Percentiles rank a stretch among this genome's conserved stretches.
These are phyloP conservation scores for Stromatinia cepivora DNA, from an alignment of 2,329 filamentous ascomycete species.

Conservation along the genomic window DNA sequence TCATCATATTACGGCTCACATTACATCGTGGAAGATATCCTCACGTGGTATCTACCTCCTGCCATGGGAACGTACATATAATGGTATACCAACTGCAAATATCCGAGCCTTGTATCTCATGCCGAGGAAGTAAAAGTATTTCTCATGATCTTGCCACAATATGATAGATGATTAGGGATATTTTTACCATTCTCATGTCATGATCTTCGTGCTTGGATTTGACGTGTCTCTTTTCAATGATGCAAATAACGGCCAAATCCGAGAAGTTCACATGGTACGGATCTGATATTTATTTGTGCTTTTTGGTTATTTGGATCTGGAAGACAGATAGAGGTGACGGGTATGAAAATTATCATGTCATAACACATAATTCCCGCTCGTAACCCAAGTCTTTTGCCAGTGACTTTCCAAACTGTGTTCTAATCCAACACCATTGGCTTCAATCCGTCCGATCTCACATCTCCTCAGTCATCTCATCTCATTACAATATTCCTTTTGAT, in stretches of 20 bases:
- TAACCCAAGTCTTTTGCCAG: background rate
- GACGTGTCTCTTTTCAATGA: background rate
- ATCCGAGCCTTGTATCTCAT: background rate
- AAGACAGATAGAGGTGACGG: fast-evolving
- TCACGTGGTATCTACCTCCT: too few relatives aligned
- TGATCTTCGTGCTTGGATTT: background rate
- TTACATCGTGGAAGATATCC: background rate
- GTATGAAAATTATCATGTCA: background rate
- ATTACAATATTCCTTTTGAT: background rate
- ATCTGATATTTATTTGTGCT: background rate
- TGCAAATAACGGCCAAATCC: background rate
- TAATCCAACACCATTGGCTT: background rate
- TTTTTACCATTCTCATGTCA: background rate
- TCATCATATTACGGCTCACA: background rate
- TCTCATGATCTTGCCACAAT: background rate
- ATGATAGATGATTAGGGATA: background rate
- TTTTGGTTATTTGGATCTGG: background rate
- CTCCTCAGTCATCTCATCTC: background rate
- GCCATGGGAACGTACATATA: fast-evolving
- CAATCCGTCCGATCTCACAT: background rate
- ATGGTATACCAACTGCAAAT: background rate
- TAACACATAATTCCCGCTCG: background rate
- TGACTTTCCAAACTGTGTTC: background rate
- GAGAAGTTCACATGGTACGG: background rate
- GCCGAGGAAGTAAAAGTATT: background rate